Conservation (phyloP, 768 basidiomycete genomes). For the Lentinula edodes region DNA sequence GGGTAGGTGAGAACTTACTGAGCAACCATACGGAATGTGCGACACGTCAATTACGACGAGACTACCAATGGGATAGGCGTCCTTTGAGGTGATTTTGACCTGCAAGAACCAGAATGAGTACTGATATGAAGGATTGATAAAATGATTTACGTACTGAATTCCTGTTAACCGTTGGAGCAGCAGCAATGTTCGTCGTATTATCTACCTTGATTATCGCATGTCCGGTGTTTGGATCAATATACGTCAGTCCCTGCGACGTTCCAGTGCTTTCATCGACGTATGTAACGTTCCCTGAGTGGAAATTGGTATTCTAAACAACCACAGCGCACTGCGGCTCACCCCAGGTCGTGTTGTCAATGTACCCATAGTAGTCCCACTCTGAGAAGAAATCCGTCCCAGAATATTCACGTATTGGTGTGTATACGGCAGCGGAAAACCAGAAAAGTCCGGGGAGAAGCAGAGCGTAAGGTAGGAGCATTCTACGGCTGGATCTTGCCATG, state of each 20-base stretch:
- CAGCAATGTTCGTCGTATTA: slow-evolving; percentile 49
- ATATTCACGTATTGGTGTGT: slow-evolving; percentile 31
- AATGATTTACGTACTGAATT: slow-evolving; percentile 41
- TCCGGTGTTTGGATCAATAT: slow-evolving; percentile 43
- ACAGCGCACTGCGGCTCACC: slow-evolving; percentile 12
- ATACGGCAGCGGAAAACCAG: slow-evolving; percentile 11
- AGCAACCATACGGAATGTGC: slow-evolving; percentile 53
- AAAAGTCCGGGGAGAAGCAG: not conserved
- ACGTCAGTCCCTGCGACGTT: slow-evolving; percentile 39
- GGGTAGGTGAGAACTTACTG: slow-evolving; percentile 15
- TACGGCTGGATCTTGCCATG: not conserved
- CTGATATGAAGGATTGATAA: not conserved
- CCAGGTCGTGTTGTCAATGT: slow-evolving; percentile 39
- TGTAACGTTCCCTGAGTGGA: slow-evolving; percentile 16
- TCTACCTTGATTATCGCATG: slow-evolving; percentile 71
- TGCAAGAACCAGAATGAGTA: slow-evolving; percentile 10
- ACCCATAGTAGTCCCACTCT: slow-evolving; percentile 45
- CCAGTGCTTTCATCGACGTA: slow-evolving; percentile 12
- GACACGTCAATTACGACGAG: slow-evolving; percentile 38
- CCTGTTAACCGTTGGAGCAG: slow-evolving; percentile 37
- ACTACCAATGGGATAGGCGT: slow-evolving; percentile 33
- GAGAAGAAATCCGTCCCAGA: slow-evolving; percentile 43
- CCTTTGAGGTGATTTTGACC: slow-evolving; percentile 39
- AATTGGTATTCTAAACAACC: no score
- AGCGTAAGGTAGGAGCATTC: not conserved